Evolutionary conservation across 495 filamentous ascomycete species (phyloP).

Genomic region (Hypoxylon cercidicola): DNA sequence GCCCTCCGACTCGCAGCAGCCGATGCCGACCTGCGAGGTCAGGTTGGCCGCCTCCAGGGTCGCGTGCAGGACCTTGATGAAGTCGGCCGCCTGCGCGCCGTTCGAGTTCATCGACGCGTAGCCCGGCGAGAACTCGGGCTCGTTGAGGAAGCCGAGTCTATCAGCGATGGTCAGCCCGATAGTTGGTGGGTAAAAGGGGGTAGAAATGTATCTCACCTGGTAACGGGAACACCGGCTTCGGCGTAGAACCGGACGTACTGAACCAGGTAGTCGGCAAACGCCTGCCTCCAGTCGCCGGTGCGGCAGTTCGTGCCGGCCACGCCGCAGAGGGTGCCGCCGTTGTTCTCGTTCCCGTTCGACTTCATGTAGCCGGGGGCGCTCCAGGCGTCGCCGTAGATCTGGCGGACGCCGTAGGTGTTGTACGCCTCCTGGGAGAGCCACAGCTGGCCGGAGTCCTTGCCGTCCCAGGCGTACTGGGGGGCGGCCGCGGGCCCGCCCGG

Average conservation of each 20-base stretch:
- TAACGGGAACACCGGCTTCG: slow-evolving; percentile 60
- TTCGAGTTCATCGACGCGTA: slow-evolving; percentile 53
- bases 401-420: slow-evolving; percentile 55
- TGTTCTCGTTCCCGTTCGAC: slow-evolving; percentile 60
- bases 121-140: slow-evolving; percentile 53
- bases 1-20: slow-evolving; percentile 54
- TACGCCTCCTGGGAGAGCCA: slow-evolving; percentile 63
- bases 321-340: slow-evolving; percentile 66
- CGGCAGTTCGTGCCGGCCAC: slow-evolving; percentile 55
- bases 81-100: slow-evolving; percentile 53
- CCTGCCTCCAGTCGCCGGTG: slow-evolving; percentile 64
- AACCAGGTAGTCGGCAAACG: slow-evolving; percentile 66
- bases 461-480: slow-evolving; percentile 61
- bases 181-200: slow-evolving; percentile 41
- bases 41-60: slow-evolving; percentile 45
- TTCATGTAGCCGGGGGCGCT: slow-evolving; percentile 66
- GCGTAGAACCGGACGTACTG: slow-evolving; percentile 63
- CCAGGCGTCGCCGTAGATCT: slow-evolving; percentile 63
- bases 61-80: slow-evolving; percentile 52
- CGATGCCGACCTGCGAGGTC: slow-evolving; percentile 47
- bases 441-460: slow-evolving; percentile 63
- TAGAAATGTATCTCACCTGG: slow-evolving; percentile 59
- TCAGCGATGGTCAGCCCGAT: slow-evolving; percentile 36
- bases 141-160: slow-evolving; percentile 52
- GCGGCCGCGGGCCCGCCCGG: slow-evolving; percentile 54